These are phyloP conservation scores for Populus simonii DNA, from an alignment of 345 rosid species.

Conservation along the genomic window DNA sequence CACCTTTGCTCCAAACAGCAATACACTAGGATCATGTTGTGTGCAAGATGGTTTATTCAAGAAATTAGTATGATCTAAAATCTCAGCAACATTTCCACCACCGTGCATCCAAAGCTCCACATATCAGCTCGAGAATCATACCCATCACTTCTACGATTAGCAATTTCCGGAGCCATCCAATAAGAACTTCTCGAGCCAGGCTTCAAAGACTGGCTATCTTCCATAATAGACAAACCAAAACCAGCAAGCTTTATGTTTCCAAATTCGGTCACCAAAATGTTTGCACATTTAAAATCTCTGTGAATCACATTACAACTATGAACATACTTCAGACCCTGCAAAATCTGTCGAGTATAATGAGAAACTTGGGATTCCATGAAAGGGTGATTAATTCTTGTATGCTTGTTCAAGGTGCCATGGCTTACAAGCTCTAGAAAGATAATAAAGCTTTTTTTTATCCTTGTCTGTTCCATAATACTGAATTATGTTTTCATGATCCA, in stretches of 20 bases:
- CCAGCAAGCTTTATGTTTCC: conserved; percentile 41
- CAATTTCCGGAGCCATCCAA: conserved; percentile 34
- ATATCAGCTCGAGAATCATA: conserved; percentile 69
- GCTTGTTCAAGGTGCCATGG: conserved; percentile 26
- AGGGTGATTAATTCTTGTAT: conserved; percentile 20
- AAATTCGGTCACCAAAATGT: conserved; percentile 31
- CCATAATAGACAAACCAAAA: conserved; percentile 36
- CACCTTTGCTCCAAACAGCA: background rate
- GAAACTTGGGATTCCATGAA: conserved; percentile 24
- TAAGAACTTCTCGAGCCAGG: conserved; percentile 18
- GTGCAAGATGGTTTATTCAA: conserved; percentile 6
- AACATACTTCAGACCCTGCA: conserved; percentile 26
- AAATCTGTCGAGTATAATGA: conserved; percentile 25
- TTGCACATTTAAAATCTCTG: conserved; percentile 45
- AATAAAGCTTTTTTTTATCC: conserved; percentile 19
- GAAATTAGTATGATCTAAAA: conserved; percentile 16
- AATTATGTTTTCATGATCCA: background rate
- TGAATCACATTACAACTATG: conserved; percentile 24
- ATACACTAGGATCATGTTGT: background rate
- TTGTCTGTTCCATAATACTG: background rate
- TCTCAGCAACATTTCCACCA: conserved; percentile 57
- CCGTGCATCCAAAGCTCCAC: conserved; percentile 90
- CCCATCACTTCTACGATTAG: conserved; percentile 43
- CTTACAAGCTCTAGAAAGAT: conserved; percentile 33
- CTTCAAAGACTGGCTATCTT: background rate